A percentile compares a stretch with the other conserved stretches of the same genome.
These are phyloP conservation scores for Aspergillus jensenii DNA, from an alignment of 2,329 filamentous ascomycete species.

Conservation along the genomic window DNA sequence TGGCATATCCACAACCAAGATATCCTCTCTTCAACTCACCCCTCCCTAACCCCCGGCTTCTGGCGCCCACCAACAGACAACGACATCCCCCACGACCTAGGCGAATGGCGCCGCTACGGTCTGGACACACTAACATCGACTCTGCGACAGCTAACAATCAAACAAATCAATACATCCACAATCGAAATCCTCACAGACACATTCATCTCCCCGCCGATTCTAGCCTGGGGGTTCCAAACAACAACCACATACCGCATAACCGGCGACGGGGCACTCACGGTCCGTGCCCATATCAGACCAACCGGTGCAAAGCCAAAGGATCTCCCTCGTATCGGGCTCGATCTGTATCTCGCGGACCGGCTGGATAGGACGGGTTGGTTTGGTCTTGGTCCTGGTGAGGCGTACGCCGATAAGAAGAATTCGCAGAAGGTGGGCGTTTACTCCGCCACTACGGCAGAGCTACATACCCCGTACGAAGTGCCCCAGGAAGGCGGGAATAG, in stretches of 20 bases:
- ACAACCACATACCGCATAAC: conserved; percentile 16
- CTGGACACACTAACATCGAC: conserved; percentile 8
- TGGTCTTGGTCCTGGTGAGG: conserved; percentile 27
- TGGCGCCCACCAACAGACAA: conserved; percentile 36
- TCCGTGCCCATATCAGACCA: conserved; percentile 13
- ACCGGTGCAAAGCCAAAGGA: conserved; percentile 15
- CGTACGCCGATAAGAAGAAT: conserved; percentile 26
- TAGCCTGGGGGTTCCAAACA: conserved; percentile 24
- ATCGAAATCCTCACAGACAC: conserved; percentile 15
- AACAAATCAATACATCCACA: neutral
- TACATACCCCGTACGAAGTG: conserved; percentile 28
- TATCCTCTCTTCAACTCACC: neutral
- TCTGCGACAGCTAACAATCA: conserved; percentile 10
- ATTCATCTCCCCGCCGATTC: conserved; percentile 22
- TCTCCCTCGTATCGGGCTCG: conserved; percentile 15
- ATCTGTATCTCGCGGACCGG: conserved; percentile 12
- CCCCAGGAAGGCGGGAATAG: conserved; percentile 28
- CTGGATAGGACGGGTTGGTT: conserved; percentile 23
- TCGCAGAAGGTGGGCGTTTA: conserved; percentile 23
- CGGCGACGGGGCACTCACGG: conserved; percentile 9
- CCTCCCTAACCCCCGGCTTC: conserved; percentile 18
- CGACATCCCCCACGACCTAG: conserved; percentile 26
- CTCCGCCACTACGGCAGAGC: conserved; percentile 10
- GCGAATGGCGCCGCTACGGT: conserved; percentile 28
- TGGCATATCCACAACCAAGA: neutral